A percentile compares a stretch with the other conserved stretches of the same genome.
Conservation (phyloP, 306 rosid genomes). For the Rosa rugosa region DNA sequence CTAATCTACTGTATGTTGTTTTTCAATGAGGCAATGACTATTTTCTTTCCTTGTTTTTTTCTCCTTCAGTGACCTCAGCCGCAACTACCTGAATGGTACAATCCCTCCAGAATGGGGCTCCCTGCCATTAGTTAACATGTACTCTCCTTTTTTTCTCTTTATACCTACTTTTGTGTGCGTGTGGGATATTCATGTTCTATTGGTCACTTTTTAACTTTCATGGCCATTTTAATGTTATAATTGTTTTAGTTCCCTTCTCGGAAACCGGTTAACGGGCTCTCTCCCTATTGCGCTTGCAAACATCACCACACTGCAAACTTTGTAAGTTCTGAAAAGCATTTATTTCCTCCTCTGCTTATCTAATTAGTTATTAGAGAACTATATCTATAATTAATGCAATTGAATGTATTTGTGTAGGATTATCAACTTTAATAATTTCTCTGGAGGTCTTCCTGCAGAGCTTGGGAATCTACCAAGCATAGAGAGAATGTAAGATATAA, state of each 20-base stretch:
- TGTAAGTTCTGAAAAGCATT: conserved; percentile 45
- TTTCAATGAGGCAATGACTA: neutral
- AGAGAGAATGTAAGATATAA: conserved; percentile 54
- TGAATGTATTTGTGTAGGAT: too few relatives aligned
- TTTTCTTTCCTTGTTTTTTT: neutral
- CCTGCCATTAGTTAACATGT: conserved; percentile 47
- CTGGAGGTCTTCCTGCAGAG: too few relatives aligned
- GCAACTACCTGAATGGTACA: conserved; percentile 58
- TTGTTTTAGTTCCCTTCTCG: conserved; percentile 48
- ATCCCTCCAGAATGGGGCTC: conserved; percentile 61
- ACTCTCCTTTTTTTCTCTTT: neutral
- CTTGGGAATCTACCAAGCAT: conserved; percentile 9
- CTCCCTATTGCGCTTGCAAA: conserved; percentile 52
- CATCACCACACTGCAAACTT: conserved; percentile 51
- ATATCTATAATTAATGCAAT: too few relatives aligned
- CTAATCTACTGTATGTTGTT: neutral
- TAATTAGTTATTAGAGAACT: too few relatives aligned
- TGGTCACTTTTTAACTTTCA: neutral
- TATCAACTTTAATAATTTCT: too few relatives aligned
- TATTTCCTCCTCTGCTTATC: too few relatives aligned
- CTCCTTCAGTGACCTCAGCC: conserved; percentile 48
- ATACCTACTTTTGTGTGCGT: too few relatives aligned
- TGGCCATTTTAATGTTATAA: neutral
- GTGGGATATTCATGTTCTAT: neutral
- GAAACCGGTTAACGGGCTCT: conserved; percentile 61